phyloP scores from a whole-genome alignment of 2,329 filamentous ascomycete species.

The Aureobasidium lini region DNA sequence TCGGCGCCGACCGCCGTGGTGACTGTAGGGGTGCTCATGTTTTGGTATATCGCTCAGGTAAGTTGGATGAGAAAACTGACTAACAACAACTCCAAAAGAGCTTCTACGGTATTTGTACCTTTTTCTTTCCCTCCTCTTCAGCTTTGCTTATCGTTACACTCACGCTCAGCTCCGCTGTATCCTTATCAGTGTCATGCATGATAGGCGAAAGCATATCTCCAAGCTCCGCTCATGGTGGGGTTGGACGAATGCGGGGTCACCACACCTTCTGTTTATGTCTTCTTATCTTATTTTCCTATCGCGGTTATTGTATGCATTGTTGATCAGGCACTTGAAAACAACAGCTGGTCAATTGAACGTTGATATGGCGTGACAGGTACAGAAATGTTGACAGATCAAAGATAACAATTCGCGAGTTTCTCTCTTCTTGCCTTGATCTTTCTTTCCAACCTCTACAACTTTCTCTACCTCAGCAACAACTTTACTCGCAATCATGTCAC shows the following conservation, averaged over 20 bases:
- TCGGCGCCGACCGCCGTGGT: constrained; percentile 26
- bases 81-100: neutral
- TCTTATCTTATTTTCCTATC: neutral
- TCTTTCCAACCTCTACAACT: neutral
- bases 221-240: neutral
- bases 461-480: neutral
- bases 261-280: constrained; percentile 2
- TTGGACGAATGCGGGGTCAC: constrained; percentile 4
- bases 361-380: neutral
- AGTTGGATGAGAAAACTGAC: neutral
- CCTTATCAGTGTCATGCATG: constrained; percentile 3
- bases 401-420: neutral
- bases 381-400: neutral
- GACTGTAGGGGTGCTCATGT: constrained; percentile 17
- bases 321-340: neutral
- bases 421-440: neutral
- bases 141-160: neutral
- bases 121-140: neutral
- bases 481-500: constrained; percentile 17
- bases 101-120: neutral
- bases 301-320: neutral
- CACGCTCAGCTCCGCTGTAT: neutral
- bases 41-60: neutral
- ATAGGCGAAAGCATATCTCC: neutral
- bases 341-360: neutral